Evolutionary conservation across 23 red algal species (phyloP).

Genomic region (Gracilaria gracilis): DNA sequence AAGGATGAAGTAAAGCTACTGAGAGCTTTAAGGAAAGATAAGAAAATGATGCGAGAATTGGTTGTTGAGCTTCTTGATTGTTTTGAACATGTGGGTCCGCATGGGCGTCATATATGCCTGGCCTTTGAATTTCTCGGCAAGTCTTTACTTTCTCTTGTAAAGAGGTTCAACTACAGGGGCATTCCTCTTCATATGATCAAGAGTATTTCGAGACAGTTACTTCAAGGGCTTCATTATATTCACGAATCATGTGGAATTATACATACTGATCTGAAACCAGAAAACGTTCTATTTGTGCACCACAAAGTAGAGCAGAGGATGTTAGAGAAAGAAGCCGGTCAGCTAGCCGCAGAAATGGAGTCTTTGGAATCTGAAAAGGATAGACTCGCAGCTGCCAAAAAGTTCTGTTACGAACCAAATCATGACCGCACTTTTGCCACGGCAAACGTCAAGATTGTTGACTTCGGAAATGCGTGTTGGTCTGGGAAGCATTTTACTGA

Average conservation of each 20-base stretch:
- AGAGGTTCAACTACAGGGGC: conserved; percentile 85
- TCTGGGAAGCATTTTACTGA: conserved; percentile 87
- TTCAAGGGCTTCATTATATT: conserved; percentile 79
- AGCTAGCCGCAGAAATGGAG: conserved; percentile 43
- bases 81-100: conserved; percentile 82
- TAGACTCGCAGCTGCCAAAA: conserved; percentile 6
- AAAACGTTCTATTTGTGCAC: conserved; percentile 89
- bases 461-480: conserved; percentile 99
- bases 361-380: background rate
- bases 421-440: conserved; percentile 52
- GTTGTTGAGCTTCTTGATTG: conserved; percentile 84
- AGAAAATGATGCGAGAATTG: conserved; percentile 5
- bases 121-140: conserved; percentile 92
- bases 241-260: conserved; percentile 89
- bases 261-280: conserved; percentile 98
- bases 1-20: conserved; percentile 88
- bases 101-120: conserved; percentile 88
- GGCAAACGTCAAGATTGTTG: conserved; percentile 81
- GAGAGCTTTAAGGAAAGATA: conserved; percentile 39
- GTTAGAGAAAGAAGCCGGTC: background rate
- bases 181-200: conserved; percentile 79
- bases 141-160: conserved; percentile 88
- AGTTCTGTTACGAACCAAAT: conserved; percentile 17
- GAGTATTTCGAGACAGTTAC: conserved; percentile 64
- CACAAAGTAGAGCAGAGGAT: background rate